Base-by-base conservation (phyloP, 1,139 yeast species). In the Eremothecium coryli region DNA sequence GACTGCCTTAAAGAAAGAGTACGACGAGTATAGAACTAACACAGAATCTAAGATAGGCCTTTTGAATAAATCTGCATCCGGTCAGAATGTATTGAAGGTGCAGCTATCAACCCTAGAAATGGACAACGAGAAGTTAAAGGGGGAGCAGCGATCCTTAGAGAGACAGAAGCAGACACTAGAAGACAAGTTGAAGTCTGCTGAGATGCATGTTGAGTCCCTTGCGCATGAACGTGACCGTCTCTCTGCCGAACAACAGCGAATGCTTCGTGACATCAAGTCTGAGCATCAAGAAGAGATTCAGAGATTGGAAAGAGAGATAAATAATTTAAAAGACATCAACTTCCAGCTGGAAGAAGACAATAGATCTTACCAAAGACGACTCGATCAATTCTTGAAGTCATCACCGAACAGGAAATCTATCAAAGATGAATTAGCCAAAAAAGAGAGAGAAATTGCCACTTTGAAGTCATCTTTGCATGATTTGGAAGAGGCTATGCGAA, bases 401-500 rank as follows among this genome's bases (percentile, higher is more conserved):
- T 37, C 31, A 20, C 38, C 38, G 7, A n/a, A 23, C 10, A 30
- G 40, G 16, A 46, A 45, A 15, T 42, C 49, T 3, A 44, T 45
- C 18, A 26, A 33, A 15, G 32, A 13, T 7, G 34, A 33, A 23
- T 23, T 31, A 10, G 18, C 23, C 14, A 38, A 38, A 21, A 38
- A 40, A 13, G 36, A 36, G 13, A 26, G 39, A 20, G 40, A 46
- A 24, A 29, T 35, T 20, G 24, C 31, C n/a, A 29, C 39, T 9
- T 26, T 41, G 13, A 29, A 24, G 25, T 7, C 32, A 8, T 24
- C 36, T 22, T 16, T 41, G 22, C 36, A 39, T 23, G 39, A 38
- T 23, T 32, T 42, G 22, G 47, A 49, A 23, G 35, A 42, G 14
- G 50, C 43, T 29, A 26, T 48, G 14, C 35, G 36, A n/a, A 34